phyloP scores from a whole-genome alignment of 139 green algal genomes.

The Haematococcus lacustris region DNA sequence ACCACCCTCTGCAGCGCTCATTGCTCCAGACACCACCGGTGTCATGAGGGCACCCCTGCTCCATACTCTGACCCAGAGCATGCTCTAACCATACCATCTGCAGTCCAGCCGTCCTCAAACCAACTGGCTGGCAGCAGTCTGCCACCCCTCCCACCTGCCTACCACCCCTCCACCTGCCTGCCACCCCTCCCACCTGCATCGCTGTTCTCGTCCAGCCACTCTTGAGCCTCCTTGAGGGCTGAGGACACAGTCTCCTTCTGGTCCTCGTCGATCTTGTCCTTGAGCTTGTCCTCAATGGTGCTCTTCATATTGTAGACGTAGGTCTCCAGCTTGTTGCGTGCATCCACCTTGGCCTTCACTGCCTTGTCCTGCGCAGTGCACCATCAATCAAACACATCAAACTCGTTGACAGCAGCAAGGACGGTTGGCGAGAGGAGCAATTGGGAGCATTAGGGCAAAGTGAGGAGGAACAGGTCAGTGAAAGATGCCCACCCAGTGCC shows the following conservation, averaged over 20 bases:
- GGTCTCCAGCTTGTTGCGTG: constrained; percentile 56
- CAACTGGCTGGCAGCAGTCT: no score
- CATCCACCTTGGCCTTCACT: constrained; percentile 41
- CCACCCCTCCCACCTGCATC: constrained; percentile 27
- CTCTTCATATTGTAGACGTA: constrained; percentile 64
- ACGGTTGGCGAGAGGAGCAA: not conserved
- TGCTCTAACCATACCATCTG: no score
- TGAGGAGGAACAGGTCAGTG: no score
- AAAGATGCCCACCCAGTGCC: no score
- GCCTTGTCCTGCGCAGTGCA: constrained; percentile 30
- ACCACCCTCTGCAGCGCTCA: not conserved
- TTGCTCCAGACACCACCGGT: no score
- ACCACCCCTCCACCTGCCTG: not conserved
- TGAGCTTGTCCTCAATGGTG: constrained; percentile 52
- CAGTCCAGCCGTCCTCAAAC: no score
- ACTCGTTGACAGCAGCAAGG: not conserved
- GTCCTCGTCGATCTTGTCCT: constrained; percentile 69
- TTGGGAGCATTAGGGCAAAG: no score
- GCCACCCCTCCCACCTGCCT: no score
- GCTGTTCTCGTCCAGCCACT: constrained; percentile 88
- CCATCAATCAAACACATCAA: constrained; percentile 1
- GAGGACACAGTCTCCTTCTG: constrained; percentile 82
- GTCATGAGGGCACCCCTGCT: not conserved
- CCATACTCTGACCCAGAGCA: no score
- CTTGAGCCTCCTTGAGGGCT: constrained; percentile 83